A percentile compares a stretch with the other conserved stretches of the same genome.
Evolutionary conservation across 2,329 filamentous ascomycete genomes (phyloP).

Genomic region (Eurotiales sp.): DNA sequence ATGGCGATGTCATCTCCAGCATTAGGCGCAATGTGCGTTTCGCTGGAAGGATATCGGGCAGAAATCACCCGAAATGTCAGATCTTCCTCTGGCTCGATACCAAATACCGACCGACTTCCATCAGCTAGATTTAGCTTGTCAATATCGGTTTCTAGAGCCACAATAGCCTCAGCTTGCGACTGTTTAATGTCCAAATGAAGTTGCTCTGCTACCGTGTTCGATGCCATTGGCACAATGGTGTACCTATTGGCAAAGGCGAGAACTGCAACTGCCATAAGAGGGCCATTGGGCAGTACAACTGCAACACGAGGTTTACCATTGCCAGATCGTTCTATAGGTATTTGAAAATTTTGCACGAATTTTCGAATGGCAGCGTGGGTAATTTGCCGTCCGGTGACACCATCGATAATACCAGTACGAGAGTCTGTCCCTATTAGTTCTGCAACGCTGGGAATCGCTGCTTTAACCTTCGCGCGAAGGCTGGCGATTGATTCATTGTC

Average conservation of each 20-base stretch:
- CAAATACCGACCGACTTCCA: background rate
- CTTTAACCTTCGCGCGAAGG: background rate
- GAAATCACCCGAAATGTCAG: background rate
- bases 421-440: background rate
- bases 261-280: background rate
- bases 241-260: background rate
- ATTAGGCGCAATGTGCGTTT: background rate
- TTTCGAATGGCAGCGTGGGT: background rate
- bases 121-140: background rate
- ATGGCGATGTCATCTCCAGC: background rate
- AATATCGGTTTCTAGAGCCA: background rate
- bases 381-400: background rate
- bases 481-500: background rate
- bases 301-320: background rate
- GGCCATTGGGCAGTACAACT: background rate
- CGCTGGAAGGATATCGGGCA: background rate
- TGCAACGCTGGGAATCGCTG: background rate
- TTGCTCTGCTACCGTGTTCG: background rate
- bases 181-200: background rate
- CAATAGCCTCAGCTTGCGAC: background rate
- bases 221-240: background rate
- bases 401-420: background rate
- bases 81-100: background rate
- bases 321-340: background rate
- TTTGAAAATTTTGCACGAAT: background rate